Evolutionary conservation across 305 asterid genomes (phyloP).

Genomic region (Fraxinus albicans): DNA sequence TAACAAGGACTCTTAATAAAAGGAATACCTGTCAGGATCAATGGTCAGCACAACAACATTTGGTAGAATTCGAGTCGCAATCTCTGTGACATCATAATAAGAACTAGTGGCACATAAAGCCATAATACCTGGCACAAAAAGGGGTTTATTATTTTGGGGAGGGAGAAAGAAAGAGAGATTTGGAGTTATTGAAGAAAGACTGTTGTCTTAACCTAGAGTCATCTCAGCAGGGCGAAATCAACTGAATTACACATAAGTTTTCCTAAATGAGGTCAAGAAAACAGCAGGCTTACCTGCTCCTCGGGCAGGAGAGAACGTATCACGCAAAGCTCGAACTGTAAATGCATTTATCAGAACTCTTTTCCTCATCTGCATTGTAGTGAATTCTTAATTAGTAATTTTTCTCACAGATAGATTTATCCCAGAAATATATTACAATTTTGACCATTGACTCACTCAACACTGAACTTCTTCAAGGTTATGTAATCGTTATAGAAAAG

Average conservation of each 20-base stretch:
- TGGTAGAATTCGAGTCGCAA: conserved; percentile 91
- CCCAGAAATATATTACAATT: background rate
- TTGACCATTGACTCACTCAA: conserved; percentile 3
- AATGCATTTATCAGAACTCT: conserved; percentile 96
- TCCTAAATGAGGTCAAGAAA: conserved; percentile 9
- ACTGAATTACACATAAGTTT: conserved; percentile 17
- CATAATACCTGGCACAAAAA: conserved; percentile 74
- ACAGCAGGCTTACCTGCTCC: conserved; percentile 75
- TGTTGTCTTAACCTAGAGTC: background rate
- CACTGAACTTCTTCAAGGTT: conserved; percentile 18
- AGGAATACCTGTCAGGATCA: conserved; percentile 87
- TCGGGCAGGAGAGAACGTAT: conserved; percentile 94
- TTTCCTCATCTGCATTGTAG: conserved; percentile 77
- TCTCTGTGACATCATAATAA: conserved; percentile 86
- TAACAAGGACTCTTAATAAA: conserved; percentile 10
- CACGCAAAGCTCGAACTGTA: conserved; percentile 97
- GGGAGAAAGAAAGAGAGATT: background rate
- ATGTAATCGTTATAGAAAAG: background rate
- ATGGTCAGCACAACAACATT: conserved; percentile 84
- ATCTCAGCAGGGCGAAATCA: conserved; percentile 16
- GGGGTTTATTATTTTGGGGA: conserved; percentile 17
- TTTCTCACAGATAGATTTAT: conserved; percentile 9
- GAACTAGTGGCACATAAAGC: conserved; percentile 94
- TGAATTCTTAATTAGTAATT: conserved; percentile 19
- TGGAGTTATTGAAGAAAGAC: conserved; percentile 10